Conservation (phyloP, 2,329 filamentous ascomycete species). For the Ampelomyces quisqualis region DNA sequence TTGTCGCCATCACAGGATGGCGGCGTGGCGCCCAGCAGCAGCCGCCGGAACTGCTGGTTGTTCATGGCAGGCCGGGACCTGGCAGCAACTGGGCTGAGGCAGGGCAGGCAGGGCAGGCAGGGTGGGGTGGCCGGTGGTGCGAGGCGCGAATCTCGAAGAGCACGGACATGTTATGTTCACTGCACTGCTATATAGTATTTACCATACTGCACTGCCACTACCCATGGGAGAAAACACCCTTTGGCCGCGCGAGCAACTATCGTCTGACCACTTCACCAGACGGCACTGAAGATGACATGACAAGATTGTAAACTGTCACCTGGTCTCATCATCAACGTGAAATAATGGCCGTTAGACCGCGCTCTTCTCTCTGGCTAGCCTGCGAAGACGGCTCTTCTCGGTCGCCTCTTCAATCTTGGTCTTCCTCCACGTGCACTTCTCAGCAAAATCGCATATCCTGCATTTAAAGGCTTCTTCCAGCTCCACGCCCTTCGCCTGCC, state of each 20-base stretch:
- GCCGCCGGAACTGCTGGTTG: conserved; percentile 87
- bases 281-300: conserved; percentile 49
- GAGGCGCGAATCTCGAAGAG: conserved; percentile 5
- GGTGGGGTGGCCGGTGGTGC: conserved; percentile 7
- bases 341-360: no score
- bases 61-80: conserved; percentile 70
- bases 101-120: no score
- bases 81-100: no score
- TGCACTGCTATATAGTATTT: no score
- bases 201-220: conserved; percentile 51
- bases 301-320: no score
- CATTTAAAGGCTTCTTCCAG: conserved; percentile 91
- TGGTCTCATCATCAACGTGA: no score
- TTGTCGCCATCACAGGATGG: conserved; percentile 36
- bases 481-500: conserved; percentile 71
- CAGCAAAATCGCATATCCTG: conserved; percentile 76
- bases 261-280: conserved; percentile 52
- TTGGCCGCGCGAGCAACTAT: conserved; percentile 50
- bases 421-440: conserved; percentile 75
- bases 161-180: conserved; percentile 49
- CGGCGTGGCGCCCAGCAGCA: conserved; percentile 61
- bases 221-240: conserved; percentile 56
- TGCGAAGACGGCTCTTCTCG: conserved; percentile 37
- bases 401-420: conserved; percentile 64
- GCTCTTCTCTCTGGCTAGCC: conserved; percentile 24